phyloP scores from a whole-genome alignment of 2,329 filamentous ascomycete genomes.

The Ophidiomyces ophidiicola region DNA sequence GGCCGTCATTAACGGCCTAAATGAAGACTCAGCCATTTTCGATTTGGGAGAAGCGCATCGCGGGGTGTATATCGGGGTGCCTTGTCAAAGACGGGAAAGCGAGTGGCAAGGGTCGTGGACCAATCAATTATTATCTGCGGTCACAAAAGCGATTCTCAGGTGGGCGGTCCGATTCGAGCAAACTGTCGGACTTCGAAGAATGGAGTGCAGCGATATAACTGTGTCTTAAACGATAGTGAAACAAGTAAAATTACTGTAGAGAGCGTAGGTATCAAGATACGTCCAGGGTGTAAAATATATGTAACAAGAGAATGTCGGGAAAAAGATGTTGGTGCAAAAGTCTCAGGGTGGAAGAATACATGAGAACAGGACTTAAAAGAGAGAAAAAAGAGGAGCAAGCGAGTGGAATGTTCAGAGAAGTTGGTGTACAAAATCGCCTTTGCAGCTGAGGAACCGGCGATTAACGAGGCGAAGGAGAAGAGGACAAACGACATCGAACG shows the following conservation, averaged over 20 bases:
- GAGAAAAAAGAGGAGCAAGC: neutral
- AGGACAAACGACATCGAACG: neutral
- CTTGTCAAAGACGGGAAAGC: slow-evolving; percentile 17
- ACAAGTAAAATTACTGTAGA: slow-evolving; percentile 1
- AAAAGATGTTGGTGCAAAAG: slow-evolving; percentile 7
- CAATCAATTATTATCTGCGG: slow-evolving; percentile 4
- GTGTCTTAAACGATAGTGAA: slow-evolving; percentile 4
- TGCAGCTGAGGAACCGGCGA: neutral
- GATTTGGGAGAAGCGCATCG: slow-evolving; percentile 23
- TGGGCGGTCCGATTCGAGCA: neutral
- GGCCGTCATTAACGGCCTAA: slow-evolving; percentile 22
- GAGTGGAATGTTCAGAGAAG: slow-evolving; percentile 5
- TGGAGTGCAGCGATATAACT: too few relatives aligned
- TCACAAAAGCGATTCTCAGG: too few relatives aligned
- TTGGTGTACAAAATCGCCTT: slow-evolving; percentile 2
- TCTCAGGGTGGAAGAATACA: slow-evolving; percentile 6
- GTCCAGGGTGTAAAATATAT: slow-evolving; percentile 7
- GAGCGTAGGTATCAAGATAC: slow-evolving; percentile 6
- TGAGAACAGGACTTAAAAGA: slow-evolving; percentile 1
- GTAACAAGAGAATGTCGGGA: slow-evolving; percentile 10
- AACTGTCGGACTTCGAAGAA: neutral
- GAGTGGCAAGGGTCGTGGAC: slow-evolving; percentile 10
- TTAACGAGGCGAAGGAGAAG: neutral
- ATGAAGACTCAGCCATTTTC: slow-evolving; percentile 21
- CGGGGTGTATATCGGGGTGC: slow-evolving; percentile 13